A percentile compares a stretch with the other conserved stretches of the same genome.
Conservation (phyloP, 2,329 filamentous ascomycete species). For the Rhexocercosporidium sp. region DNA sequence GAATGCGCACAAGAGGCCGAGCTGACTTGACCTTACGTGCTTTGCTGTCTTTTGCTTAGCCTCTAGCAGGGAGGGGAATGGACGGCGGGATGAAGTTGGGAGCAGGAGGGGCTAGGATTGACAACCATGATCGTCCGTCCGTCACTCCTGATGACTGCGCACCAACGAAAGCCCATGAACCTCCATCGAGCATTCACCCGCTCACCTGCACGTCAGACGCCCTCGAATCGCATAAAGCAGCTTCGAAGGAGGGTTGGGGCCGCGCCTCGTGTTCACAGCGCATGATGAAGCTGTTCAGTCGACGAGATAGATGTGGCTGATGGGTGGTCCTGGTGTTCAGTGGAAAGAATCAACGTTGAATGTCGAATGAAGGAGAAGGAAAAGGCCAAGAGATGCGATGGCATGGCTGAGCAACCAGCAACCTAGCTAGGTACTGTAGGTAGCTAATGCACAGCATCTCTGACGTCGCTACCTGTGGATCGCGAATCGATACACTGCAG, state of each 20-base stretch:
- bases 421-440: no score
- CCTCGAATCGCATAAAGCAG: constrained; percentile 9
- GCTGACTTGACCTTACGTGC: constrained; percentile 19
- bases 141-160: neutral
- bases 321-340: neutral
- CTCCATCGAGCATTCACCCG: neutral
- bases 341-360: neutral
- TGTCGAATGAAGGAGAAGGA: no score
- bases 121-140: neutral
- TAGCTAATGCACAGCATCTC: neutral
- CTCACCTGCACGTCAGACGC: constrained; percentile 11
- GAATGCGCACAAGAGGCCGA: neutral
- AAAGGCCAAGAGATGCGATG: neutral
- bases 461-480: constrained; percentile 25
- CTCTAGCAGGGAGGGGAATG: constrained; percentile 2
- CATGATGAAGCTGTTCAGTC: constrained; percentile 4
- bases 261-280: neutral
- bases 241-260: neutral
- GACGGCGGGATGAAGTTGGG: neutral
- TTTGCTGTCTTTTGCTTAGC: neutral
- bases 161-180: neutral
- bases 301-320: neutral
- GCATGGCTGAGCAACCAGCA: constrained; percentile 21
- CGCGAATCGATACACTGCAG: constrained; percentile 3
- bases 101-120: neutral